Percentiles rank a stretch among this genome's conserved stretches.
These are phyloP conservation scores for Gossypium trilobum DNA, from an alignment of 441 rosid genomes.

Conservation along the genomic window DNA sequence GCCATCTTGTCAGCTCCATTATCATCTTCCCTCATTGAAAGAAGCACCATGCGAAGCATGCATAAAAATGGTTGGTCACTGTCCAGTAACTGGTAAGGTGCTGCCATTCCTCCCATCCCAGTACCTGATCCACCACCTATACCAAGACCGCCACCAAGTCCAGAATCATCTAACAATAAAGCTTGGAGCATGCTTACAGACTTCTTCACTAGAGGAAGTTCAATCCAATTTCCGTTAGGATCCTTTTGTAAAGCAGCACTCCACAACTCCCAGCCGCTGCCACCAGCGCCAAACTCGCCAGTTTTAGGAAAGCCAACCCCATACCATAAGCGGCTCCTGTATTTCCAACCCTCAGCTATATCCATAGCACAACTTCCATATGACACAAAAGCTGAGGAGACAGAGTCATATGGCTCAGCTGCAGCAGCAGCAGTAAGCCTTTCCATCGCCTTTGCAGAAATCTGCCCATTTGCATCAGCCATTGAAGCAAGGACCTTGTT, in stretches of 20 bases:
- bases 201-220: constrained; percentile 86
- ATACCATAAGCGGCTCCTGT: constrained; percentile 93
- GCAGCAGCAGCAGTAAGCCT: constrained; percentile 94
- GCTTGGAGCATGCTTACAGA: constrained; percentile 97
- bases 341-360: constrained; percentile 97
- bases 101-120: constrained; percentile 99
- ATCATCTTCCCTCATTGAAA: constrained; percentile 98
- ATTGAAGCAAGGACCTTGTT: constrained; percentile 88
- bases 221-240: constrained; percentile 92
- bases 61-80: constrained; percentile 99
- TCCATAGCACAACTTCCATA: constrained; percentile 93
- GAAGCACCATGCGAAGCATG: constrained; percentile 98
- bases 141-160: constrained; percentile 99
- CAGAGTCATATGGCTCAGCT: constrained; percentile 96
- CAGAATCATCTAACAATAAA: constrained; percentile 84
- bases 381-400: constrained; percentile 95
- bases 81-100: constrained; percentile 87
- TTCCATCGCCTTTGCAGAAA: constrained; percentile 87
- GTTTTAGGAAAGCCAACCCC: constrained; percentile 83
- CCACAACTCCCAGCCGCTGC: constrained; percentile 90
- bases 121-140: constrained; percentile 99
- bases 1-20: constrained; percentile 69
- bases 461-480: constrained; percentile 97
- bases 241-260: constrained; percentile 80
- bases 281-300: constrained; percentile 59